Evolutionary conservation across 2,329 filamentous ascomycete genomes (phyloP).

Genomic region (Arachnopeziza araneosa): DNA sequence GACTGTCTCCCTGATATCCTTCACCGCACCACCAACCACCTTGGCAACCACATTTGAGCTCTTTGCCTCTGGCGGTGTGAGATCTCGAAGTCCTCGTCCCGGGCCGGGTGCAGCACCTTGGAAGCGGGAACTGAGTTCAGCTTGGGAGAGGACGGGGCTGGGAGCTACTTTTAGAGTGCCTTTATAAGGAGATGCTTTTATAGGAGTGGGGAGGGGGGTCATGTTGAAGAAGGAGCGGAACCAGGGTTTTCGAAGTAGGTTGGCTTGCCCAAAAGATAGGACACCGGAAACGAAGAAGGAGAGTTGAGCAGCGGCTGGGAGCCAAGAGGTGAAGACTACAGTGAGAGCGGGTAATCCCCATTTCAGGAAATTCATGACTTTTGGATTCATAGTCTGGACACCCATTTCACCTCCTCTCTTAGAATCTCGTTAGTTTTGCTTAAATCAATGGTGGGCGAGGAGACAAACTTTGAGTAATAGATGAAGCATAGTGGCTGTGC

Average conservation of each 20-base stretch:
- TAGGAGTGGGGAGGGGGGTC: slow-evolving; percentile 4
- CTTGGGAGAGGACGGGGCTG: slow-evolving; percentile 11
- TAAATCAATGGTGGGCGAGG: background rate
- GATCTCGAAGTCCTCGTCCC: slow-evolving; percentile 1
- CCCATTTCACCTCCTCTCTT: slow-evolving; percentile 46
- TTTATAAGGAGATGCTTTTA: slow-evolving; percentile 10
- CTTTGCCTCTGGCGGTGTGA: slow-evolving; percentile 19
- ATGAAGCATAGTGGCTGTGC: slow-evolving; percentile 56
- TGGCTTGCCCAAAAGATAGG: slow-evolving; percentile 38
- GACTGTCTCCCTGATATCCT: slow-evolving; percentile 29
- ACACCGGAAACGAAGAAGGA: slow-evolving; percentile 49
- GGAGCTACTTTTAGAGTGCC: slow-evolving; percentile 12
- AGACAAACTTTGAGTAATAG: slow-evolving; percentile 23
- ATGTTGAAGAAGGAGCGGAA: slow-evolving; percentile 37
- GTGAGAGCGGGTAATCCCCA: slow-evolving; percentile 48
- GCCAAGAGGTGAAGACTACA: slow-evolving; percentile 44
- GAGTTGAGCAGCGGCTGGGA: slow-evolving; percentile 50
- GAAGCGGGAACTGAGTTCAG: slow-evolving; percentile 12
- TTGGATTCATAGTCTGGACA: slow-evolving; percentile 28
- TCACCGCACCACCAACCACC: slow-evolving; percentile 27
- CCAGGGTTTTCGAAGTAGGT: slow-evolving; percentile 36
- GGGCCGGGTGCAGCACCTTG: slow-evolving; percentile 4
- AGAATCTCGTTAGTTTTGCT: slow-evolving; percentile 1
- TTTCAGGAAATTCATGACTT: slow-evolving; percentile 36
- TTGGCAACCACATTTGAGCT: background rate